Base-by-base conservation (phyloP, 2,329 filamentous ascomycete genomes). In the Cordyceps tenuipes region DNA sequence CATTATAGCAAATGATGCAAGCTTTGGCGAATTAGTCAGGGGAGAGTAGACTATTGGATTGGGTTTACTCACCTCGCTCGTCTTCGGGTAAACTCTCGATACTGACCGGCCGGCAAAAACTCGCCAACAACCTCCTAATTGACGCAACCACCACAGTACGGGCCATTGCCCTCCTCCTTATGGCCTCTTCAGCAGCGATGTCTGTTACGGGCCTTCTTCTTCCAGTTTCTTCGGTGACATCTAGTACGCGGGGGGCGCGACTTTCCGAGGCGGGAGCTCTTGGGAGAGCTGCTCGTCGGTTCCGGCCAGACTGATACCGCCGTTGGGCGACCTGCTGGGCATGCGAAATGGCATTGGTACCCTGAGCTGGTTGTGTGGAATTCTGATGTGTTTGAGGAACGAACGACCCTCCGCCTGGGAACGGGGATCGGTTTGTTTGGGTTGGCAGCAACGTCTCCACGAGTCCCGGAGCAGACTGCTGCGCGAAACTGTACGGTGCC, bases 1-100 rank as follows among this genome's bases (percentile, higher is more conserved):
- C 82, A 63, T 85, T 85, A 66, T 86, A 86, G 71, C 84, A 87
- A 61, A 87, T 87, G 21, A 82, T 77, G 66, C 84, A 87, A 15
- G 71, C 83, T 87, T 63, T 63, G 1, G 47, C 62, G 31, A 23
- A 7, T 46, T 60, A 53, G 5, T 56, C 52, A 44, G 46, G 31
- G 19, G 26, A 13, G 31, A 21, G 10, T 26, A 36, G 4, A 21
- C 46, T 31, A 2, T 7, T 10, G n/a, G 19, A 48, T 9, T 53
- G 69, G 26, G 68, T 63, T 53, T 1, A 71, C 78, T 69, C 70
- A 83, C 81, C 77, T 66, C 72, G 73, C 62, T 83, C 80, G 46
- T 67, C 71, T 49, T 79, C 74, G 0, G 75, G 67, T 2, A 84
- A 68, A 9, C 75, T 75, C 1, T 73, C 67, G 17, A 81, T 68